Conservation (phyloP, 2,329 filamentous ascomycete species). For the Fusarium pilosicola region DNA sequence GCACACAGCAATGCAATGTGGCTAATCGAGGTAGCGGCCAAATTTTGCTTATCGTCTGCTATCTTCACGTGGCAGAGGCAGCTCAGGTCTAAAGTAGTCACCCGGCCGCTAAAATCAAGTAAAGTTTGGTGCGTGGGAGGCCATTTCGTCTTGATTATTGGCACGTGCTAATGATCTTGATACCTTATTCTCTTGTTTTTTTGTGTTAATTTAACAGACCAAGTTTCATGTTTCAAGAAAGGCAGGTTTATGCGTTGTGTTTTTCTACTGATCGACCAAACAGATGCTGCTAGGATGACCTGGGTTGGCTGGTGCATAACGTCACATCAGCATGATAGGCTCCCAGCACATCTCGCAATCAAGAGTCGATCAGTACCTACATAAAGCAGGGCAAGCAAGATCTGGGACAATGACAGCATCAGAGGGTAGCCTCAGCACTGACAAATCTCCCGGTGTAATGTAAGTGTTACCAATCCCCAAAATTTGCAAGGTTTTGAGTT, state of each 20-base stretch:
- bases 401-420: slow-evolving; percentile 30
- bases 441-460: not conserved
- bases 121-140: slow-evolving; percentile 19
- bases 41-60: slow-evolving; percentile 43
- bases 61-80: slow-evolving; percentile 43
- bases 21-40: slow-evolving; percentile 41
- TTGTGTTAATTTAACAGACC: not conserved
- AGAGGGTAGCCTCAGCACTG: not conserved
- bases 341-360: slow-evolving; percentile 17
- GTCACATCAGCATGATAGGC: slow-evolving; percentile 40
- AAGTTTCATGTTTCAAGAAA: slow-evolving; percentile 18
- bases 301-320: slow-evolving; percentile 21
- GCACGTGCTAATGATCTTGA: slow-evolving; percentile 26
- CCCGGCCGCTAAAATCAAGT: slow-evolving; percentile 21
- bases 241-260: slow-evolving; percentile 15
- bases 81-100: not conserved
- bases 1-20: slow-evolving; percentile 42
- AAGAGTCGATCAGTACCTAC: slow-evolving; percentile 32
- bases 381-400: slow-evolving; percentile 27
- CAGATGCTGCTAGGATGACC: slow-evolving; percentile 5
- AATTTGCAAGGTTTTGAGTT: not conserved
- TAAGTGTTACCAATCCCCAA: not conserved
- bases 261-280: slow-evolving; percentile 17
- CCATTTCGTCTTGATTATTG: slow-evolving; percentile 23
- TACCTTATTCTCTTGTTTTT: not conserved